Conservation (phyloP, 2,329 filamentous ascomycete genomes). For the Blastomyces silverae region DNA sequence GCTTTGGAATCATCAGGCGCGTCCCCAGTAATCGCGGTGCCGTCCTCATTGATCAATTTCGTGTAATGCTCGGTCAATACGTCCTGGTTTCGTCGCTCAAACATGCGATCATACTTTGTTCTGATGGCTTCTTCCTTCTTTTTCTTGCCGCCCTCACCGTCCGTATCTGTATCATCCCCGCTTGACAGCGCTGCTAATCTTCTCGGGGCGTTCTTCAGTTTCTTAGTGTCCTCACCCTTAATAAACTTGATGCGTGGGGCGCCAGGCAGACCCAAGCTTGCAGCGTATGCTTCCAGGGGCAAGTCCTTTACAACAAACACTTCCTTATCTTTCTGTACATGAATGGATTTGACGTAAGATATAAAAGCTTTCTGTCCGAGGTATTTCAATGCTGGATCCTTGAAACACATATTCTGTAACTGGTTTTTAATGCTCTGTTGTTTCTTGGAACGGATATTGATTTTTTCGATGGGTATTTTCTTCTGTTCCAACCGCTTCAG, state of each 20-base stretch:
- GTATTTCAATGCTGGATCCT: constrained; percentile 89
- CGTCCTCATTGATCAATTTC: constrained; percentile 66
- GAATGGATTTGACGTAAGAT: constrained; percentile 76
- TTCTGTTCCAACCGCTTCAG: constrained; percentile 74
- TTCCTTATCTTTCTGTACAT: constrained; percentile 85
- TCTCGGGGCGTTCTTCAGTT: constrained; percentile 77
- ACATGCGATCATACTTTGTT: constrained; percentile 97
- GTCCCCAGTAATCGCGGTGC: constrained; percentile 35
- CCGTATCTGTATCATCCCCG: constrained; percentile 47
- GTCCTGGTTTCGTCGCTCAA: constrained; percentile 92
- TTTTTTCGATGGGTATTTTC: constrained; percentile 79
- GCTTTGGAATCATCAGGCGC: constrained; percentile 32
- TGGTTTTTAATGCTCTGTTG: constrained; percentile 78
- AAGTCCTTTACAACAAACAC: constrained; percentile 79
- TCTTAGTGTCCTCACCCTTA: constrained; percentile 81
- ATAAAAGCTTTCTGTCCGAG: constrained; percentile 93
- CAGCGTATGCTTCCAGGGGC: constrained; percentile 77
- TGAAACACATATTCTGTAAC: constrained; percentile 91
- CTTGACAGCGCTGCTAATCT: constrained; percentile 56
- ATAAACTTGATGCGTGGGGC: constrained; percentile 89
- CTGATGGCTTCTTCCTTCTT: constrained; percentile 67
- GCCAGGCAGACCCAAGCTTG: constrained; percentile 80
- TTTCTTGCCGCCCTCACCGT: constrained; percentile 42
- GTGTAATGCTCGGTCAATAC: constrained; percentile 90
- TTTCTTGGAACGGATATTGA: constrained; percentile 83